Evolutionary conservation across 345 rosid species (phyloP).

Genomic region (Gossypium stocksii): DNA sequence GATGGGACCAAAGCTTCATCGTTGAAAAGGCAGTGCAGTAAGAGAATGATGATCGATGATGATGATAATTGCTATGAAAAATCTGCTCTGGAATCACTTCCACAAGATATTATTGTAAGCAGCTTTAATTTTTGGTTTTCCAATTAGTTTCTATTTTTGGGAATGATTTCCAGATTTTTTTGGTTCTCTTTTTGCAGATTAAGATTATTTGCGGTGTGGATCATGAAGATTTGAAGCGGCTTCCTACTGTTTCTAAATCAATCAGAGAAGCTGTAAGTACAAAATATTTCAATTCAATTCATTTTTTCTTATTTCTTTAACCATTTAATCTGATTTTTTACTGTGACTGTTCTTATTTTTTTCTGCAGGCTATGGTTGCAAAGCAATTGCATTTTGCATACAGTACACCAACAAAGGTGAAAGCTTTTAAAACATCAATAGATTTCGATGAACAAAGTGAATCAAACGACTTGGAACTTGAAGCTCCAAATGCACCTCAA

Average conservation of each 20-base stretch:
- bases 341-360: neutral
- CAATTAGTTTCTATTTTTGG: conserved; percentile 9
- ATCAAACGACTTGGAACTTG: conserved; percentile 41
- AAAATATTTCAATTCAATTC: neutral
- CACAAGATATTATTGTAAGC: too few relatives aligned
- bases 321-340: neutral
- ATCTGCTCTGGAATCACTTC: too few relatives aligned
- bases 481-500: conserved; percentile 68
- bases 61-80: too few relatives aligned
- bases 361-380: conserved; percentile 54
- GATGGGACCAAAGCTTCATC: too few relatives aligned
- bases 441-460: conserved; percentile 28
- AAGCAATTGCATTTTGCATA: conserved; percentile 57
- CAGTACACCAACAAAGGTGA: conserved; percentile 60
- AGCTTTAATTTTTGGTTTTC: too few relatives aligned
- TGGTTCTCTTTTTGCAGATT: conserved; percentile 34
- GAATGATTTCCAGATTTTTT: neutral
- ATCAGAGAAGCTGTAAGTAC: conserved; percentile 72
- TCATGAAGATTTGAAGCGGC: conserved; percentile 69
- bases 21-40: too few relatives aligned
- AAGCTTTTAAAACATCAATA: conserved; percentile 35
- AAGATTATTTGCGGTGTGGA: conserved; percentile 60
- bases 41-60: too few relatives aligned
- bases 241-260: conserved; percentile 52
- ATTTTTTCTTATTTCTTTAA: neutral